Base-by-base conservation (phyloP, 768 basidiomycete genomes). In the Auriscalpium orientale region DNA sequence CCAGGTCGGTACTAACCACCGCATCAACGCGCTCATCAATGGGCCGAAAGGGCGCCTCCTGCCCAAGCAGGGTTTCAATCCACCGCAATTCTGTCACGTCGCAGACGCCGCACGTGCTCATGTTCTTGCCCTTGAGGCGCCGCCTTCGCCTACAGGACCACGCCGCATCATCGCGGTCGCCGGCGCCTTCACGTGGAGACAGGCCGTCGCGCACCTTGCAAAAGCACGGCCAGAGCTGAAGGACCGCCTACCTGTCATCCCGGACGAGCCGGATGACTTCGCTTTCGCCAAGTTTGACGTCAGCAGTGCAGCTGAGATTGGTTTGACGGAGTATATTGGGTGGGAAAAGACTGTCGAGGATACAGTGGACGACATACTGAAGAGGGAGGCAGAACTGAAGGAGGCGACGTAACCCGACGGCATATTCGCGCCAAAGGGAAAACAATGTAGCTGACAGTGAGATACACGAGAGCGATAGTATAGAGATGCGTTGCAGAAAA, bases 21-120 rank as follows among this genome's bases (percentile, higher is more conserved):
- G 63, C 20, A 43, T 68, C 34, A 59, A 65, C 55, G 55, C 54
- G 11, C 58, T 67, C 46, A 53, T 68, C 49, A 49, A 53, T 11
- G 60, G 62, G 7, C 57, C 53, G 10, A 33, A 47, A 8, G 51
- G 55, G 5, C 56, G 54, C 8, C 52, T 60, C 11, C 58, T 58
- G 15, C 58, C 59, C 8, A 51, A 55, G 16, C 64, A 63, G 6
- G 18, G 15, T 35, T 44, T 62, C 5, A 28, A 28, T 28, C 28
- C 28, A 28, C 67, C 67, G 6, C 56, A 56, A 44, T 67, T 57
- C 46, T 55, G 60, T 53, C 64, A 70, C 54, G 62, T 70, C 6
- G 57, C 61, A 2, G 68, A 69, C 49, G 66, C 64, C 13, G 68
- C 69, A 4, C 55, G 52, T 2, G 68, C 65, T 1, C 66, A 67